A percentile compares a stretch with the other conserved stretches of the same genome.
Conservation (phyloP, 2,329 filamentous ascomycete genomes). For the Samsoniella hepiali region DNA sequence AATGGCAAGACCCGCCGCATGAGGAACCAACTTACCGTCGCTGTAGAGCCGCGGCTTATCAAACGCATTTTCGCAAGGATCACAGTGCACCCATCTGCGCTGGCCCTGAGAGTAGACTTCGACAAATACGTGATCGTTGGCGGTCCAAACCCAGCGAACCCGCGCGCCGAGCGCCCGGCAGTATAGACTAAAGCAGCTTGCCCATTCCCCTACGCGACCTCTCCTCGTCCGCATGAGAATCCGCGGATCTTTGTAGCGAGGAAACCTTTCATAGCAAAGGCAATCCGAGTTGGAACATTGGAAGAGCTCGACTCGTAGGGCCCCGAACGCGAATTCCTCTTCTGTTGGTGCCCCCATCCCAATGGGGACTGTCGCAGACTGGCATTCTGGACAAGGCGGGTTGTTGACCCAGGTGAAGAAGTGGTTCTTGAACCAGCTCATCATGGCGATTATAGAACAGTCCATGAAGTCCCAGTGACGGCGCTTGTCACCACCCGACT, state of each 20-base stretch:
- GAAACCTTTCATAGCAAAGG: conserved; percentile 85
- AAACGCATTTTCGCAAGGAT: conserved; percentile 91
- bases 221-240: conserved; percentile 79
- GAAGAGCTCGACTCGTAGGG: background rate
- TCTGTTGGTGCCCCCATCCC: conserved; percentile 81
- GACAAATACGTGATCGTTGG: conserved; percentile 95
- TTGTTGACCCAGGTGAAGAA: conserved; percentile 99
- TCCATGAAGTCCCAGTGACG: conserved; percentile 97
- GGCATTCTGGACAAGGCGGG: conserved; percentile 77
- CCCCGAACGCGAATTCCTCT: conserved; percentile 49
- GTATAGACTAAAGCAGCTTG: conserved; percentile 97
- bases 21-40: conserved; percentile 54
- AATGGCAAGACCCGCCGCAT: background rate
- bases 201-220: conserved; percentile 91
- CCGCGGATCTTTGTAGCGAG: conserved; percentile 93
- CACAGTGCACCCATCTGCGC: conserved; percentile 90
- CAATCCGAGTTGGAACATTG: conserved; percentile 52
- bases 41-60: conserved; percentile 90
- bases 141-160: conserved; percentile 97
- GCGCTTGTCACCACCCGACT: conserved; percentile 63
- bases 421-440: conserved; percentile 89
- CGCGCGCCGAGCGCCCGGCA: conserved; percentile 87
- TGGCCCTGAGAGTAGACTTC: conserved; percentile 95
- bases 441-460: conserved; percentile 83
- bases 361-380: conserved; percentile 75